Base-by-base conservation (phyloP, 2,329 filamentous ascomycete genomes). In the Calonectria pseudoturangicola region DNA sequence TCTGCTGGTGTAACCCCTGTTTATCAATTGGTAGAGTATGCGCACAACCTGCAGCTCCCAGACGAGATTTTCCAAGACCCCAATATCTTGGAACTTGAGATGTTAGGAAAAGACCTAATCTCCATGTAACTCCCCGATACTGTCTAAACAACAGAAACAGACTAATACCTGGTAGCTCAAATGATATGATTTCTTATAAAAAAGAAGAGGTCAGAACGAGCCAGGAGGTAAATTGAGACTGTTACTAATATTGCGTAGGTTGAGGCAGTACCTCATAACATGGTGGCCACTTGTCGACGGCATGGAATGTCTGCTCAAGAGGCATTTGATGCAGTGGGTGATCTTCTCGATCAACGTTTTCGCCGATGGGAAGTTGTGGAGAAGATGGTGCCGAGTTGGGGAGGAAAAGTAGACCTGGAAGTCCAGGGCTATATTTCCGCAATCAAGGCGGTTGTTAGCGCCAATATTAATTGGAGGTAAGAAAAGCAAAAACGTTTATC, bases 181-280 rank as follows among this genome's bases (percentile, higher is more conserved):
- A 66, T 15, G 63, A 66, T 13, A 51, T 51, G 3, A 5, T 66
- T 16, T 66, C 63, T 2, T 66, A 66, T 15, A 36, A 36, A 48
- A 66, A 66, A 15, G 63, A 66, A 66, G 47, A 66, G 63, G 47
- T 51, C 12, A 4, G n/a, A 27, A n/a, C 4, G 4, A 48, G 5
- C 10, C 2, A 7, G 9, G n/a, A 9, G 1, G 16, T 3, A 12
- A 3, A 16, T 18, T 21, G 10, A 27, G 5, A 51, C 21, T 2
- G 5, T 21, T 7, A 62, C 56, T 43, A 16, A 62, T 33, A 62
- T 10, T 8, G 4, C 12, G 5, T 25, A 62, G 56, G 18, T 18
- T 18, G 56, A 62, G 4, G 33, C 9, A 12, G 56, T 62, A 5
- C 36, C 56, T 12, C 56, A 62, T 28, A 62, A 62, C 21, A 62